A percentile compares a stretch with the other conserved stretches of the same genome.
phyloP scores from a whole-genome alignment of 1,139 yeast genomes.

The Yamadazyma sp. region DNA sequence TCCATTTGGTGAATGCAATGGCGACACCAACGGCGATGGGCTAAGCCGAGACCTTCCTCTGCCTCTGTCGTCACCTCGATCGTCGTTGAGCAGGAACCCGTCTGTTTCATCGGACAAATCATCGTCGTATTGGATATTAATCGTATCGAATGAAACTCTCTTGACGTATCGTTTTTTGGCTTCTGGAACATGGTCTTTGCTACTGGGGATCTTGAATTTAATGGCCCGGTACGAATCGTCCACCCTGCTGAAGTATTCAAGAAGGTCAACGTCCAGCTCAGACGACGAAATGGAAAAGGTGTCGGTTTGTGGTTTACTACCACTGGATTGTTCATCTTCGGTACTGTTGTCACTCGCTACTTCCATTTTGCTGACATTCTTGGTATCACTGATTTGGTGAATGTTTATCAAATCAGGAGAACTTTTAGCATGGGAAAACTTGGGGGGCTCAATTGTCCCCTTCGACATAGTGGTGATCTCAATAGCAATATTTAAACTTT shows the following conservation, averaged over 20 bases:
- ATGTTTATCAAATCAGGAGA: conserved; percentile 7
- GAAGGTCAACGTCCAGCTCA: conserved; percentile 19
- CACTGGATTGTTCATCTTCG: not conserved
- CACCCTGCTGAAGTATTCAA: conserved; percentile 19
- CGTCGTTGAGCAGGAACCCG: no score
- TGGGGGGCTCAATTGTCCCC: not conserved
- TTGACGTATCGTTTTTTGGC: conserved; percentile 16
- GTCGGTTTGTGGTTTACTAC: not conserved
- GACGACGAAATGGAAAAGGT: conserved; percentile 1
- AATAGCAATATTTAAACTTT: no score
- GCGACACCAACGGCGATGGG: conserved; percentile 18
- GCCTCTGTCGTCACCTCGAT: conserved; percentile 9
- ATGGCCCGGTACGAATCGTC: conserved; percentile 16
- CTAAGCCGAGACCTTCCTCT: conserved; percentile 18
- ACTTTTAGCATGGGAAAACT: conserved; percentile 7
- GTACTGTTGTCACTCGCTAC: not conserved
- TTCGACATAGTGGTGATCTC: not conserved
- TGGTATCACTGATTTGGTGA: not conserved
- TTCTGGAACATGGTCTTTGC: conserved; percentile 11
- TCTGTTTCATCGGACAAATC: conserved; percentile 6
- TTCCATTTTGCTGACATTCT: not conserved
- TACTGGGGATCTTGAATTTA: conserved; percentile 18
- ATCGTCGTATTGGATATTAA: conserved; percentile 18
- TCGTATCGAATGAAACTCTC: conserved; percentile 25
- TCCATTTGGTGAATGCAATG: conserved; percentile 18